phyloP scores from a whole-genome alignment of 2,329 filamentous ascomycete species.

The Didymella lethalis region DNA sequence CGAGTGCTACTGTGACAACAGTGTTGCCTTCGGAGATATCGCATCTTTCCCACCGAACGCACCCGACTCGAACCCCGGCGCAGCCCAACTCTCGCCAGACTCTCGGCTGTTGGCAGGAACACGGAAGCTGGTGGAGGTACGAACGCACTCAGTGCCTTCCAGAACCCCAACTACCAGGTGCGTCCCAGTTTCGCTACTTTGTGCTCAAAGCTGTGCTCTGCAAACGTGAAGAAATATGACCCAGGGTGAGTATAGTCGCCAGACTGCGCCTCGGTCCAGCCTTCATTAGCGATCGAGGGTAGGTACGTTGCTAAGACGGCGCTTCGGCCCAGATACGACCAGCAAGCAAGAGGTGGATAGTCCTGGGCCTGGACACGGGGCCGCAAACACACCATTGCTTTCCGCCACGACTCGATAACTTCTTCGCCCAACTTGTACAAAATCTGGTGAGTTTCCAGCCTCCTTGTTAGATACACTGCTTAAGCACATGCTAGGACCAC shows the following conservation, averaged over 20 bases:
- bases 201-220: slow-evolving; percentile 25
- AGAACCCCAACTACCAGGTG: slow-evolving; percentile 9
- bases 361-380: neutral
- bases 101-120: neutral
- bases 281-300: slow-evolving; percentile 9
- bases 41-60: too few relatives aligned
- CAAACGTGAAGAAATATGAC: slow-evolving; percentile 9
- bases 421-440: too few relatives aligned
- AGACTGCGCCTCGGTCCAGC: slow-evolving; percentile 12
- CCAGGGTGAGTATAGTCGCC: slow-evolving; percentile 8
- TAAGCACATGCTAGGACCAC: too few relatives aligned
- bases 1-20: slow-evolving; percentile 8
- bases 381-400: too few relatives aligned
- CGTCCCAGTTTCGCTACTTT: slow-evolving; percentile 15
- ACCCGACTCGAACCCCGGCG: too few relatives aligned
- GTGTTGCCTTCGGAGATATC: neutral
- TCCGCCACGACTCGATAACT: too few relatives aligned
- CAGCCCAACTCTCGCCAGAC: neutral
- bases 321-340: slow-evolving; percentile 13
- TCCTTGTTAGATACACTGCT: too few relatives aligned
- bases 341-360: slow-evolving; percentile 11
- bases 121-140: neutral
- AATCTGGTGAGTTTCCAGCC: too few relatives aligned
- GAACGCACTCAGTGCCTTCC: neutral
- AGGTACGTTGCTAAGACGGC: slow-evolving; percentile 16